These are phyloP conservation scores for Phaeotremella fagi DNA, from an alignment of 768 basidiomycete species.

Conservation along the genomic window DNA sequence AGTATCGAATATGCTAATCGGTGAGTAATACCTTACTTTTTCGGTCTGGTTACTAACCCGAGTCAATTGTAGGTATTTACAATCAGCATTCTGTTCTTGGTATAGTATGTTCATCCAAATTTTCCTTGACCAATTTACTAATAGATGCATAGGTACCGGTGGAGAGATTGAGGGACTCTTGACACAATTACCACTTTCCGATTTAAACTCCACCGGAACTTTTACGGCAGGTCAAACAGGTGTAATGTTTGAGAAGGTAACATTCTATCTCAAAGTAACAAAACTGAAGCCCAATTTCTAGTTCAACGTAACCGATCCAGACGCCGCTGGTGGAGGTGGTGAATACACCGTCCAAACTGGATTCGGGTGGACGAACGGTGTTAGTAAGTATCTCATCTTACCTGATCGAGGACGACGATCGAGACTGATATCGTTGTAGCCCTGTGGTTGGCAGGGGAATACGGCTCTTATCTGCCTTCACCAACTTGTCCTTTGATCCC, in stretches of 20 bases:
- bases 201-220: conserved; percentile 41
- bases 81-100: conserved; percentile 86
- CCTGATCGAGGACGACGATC: not conserved
- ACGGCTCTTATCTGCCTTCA: conserved; percentile 41
- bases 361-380: conserved; percentile 48
- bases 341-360: conserved; percentile 72
- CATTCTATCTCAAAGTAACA: conserved; percentile 56
- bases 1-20: conserved; percentile 75
- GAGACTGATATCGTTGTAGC: conserved; percentile 7
- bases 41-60: not conserved
- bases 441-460: conserved; percentile 44
- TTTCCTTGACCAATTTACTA: not conserved
- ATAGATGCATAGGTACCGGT: conserved; percentile 56
- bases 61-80: conserved; percentile 54
- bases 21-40: conserved; percentile 4
- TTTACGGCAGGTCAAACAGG: conserved; percentile 29
- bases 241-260: conserved; percentile 57
- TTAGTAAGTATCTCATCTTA: conserved; percentile 24
- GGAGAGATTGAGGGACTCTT: conserved; percentile 71
- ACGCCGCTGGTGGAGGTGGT: conserved; percentile 47
- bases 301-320: conserved; percentile 70
- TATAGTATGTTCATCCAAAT: conserved; percentile 48
- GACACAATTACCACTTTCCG: conserved; percentile 57
- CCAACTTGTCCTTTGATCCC: conserved; percentile 45
- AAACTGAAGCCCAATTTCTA: conserved; percentile 49